Evolutionary conservation across 805 yeast genomes (phyloP).

Genomic region (Candida jianshihensis): DNA sequence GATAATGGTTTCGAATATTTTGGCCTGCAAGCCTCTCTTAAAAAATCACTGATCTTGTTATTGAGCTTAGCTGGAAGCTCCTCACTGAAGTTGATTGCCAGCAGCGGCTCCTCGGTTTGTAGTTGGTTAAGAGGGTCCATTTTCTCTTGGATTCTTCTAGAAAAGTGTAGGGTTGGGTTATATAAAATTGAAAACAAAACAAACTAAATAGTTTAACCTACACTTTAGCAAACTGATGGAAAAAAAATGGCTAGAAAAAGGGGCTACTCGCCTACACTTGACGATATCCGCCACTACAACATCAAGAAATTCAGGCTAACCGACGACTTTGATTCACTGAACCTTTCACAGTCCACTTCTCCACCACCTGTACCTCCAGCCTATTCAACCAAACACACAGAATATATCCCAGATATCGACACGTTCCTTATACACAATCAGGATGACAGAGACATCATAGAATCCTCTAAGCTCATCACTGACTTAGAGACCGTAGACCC

Average conservation of each 20-base stretch:
- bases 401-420: conserved; percentile 11
- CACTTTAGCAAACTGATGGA: no score
- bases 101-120: not conserved
- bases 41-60: conserved; percentile 8
- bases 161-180: no score
- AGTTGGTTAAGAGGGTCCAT: not conserved
- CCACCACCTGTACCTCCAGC: not conserved
- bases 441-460: conserved; percentile 11
- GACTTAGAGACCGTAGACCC: conserved; percentile 1
- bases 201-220: no score
- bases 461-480: conserved; percentile 5
- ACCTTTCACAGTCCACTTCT: conserved; percentile 5
- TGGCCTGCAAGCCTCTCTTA: conserved; percentile 16
- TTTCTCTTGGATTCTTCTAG: not conserved
- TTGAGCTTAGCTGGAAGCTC: conserved; percentile 11
- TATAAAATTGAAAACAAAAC: no score
- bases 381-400: not conserved
- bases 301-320: conserved; percentile 27
- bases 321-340: conserved; percentile 25
- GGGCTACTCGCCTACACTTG: conserved; percentile 12
- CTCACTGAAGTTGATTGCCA: not conserved
- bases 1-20: conserved; percentile 17
- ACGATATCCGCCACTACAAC: conserved; percentile 20
- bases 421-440: conserved; percentile 13
- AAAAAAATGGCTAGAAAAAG: no score